These are phyloP conservation scores for Aspergillus hancockii DNA, from an alignment of 495 filamentous ascomycete species.

Conservation along the genomic window DNA sequence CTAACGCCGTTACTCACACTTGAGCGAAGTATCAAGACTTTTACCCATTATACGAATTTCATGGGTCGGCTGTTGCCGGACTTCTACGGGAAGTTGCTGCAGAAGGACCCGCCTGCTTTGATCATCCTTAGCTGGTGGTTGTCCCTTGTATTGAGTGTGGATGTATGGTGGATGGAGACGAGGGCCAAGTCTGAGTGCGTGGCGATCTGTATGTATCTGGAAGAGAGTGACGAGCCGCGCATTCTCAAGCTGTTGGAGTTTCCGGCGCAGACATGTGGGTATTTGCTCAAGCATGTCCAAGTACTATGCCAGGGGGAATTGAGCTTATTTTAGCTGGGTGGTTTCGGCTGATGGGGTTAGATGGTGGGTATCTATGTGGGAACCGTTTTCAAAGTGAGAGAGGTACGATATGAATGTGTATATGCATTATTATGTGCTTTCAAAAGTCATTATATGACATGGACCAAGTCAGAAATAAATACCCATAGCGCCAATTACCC, in stretches of 20 bases:
- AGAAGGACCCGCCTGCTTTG: conserved; percentile 44
- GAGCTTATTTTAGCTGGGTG: neutral
- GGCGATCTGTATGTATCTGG: conserved; percentile 48
- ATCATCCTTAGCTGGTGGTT: conserved; percentile 50
- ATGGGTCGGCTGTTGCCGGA: conserved; percentile 35
- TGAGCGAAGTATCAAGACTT: conserved; percentile 19
- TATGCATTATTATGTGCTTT: neutral
- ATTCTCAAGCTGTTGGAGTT: conserved; percentile 30
- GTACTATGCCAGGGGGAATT: neutral
- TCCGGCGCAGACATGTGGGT: conserved; percentile 78
- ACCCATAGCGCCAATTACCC: neutral
- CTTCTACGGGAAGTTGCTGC: conserved; percentile 34
- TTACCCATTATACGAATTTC: conserved; percentile 30
- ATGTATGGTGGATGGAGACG: conserved; percentile 44
- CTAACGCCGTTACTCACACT: conserved; percentile 33
- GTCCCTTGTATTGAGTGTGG: conserved; percentile 31
- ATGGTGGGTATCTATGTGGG: neutral
- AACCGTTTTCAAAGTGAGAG: neutral
- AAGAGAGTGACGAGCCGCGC: conserved; percentile 28
- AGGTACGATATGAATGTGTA: neutral
- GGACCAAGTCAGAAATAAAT: neutral
- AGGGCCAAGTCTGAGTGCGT: conserved; percentile 43
- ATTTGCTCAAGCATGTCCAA: conserved; percentile 77
- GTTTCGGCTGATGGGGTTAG: neutral
- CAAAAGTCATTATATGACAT: neutral